phyloP scores from a whole-genome alignment of 495 filamentous ascomycete genomes.

The Podospora comata region DNA sequence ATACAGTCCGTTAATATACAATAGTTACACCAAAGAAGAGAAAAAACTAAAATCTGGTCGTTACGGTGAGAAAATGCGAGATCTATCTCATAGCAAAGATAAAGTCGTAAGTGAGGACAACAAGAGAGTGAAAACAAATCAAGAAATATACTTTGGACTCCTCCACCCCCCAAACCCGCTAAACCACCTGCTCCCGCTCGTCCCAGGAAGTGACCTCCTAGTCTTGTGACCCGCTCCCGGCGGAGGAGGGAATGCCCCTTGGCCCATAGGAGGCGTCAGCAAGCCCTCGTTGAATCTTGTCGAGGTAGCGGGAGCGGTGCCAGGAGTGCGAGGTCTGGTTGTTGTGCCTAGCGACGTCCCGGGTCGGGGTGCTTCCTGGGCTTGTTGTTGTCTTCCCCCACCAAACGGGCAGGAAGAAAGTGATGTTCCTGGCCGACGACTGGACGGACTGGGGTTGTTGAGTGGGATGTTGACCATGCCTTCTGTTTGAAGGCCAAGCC shows the following conservation, averaged over 20 bases:
- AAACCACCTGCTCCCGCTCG: neutral
- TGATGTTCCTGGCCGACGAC: neutral
- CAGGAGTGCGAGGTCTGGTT: neutral
- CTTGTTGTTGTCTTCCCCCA: neutral
- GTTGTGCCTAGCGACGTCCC: no score
- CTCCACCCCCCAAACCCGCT: neutral
- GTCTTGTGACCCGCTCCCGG: neutral
- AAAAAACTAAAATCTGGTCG: neutral
- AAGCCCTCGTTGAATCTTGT: conserved; percentile 5
- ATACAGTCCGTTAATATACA: no score
- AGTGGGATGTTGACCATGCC: neutral
- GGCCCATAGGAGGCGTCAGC: neutral
- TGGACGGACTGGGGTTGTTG: neutral
- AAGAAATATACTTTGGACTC: neutral
- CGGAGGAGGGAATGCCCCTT: neutral
- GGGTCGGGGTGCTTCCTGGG: neutral
- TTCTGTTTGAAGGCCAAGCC: neutral
- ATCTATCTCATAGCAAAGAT: no score
- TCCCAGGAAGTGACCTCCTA: conserved; percentile 1
- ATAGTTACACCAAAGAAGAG: neutral
- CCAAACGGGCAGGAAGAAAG: neutral
- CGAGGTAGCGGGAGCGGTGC: neutral
- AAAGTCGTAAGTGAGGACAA: neutral
- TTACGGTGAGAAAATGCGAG: neutral
- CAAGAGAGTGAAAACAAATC: neutral